phyloP scores from a whole-genome alignment of 768 basidiomycete species.

The Serpula lacrymans region DNA sequence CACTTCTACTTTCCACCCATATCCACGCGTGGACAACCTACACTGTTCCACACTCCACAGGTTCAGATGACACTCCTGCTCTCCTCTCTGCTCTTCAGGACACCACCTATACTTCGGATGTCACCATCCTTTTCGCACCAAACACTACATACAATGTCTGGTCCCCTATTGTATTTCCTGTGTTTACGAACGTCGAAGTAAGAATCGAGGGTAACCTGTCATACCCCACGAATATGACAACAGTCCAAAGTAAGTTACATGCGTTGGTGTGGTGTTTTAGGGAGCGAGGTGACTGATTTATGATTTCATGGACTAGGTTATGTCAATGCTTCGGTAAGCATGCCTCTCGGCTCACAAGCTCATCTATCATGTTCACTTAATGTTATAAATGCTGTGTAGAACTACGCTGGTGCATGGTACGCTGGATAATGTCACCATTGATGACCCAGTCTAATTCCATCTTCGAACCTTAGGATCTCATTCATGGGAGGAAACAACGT shows the following conservation, averaged over 20 bases:
- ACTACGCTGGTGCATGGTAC: conserved; percentile 45
- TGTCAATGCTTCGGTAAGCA: conserved; percentile 43
- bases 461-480: conserved; percentile 39
- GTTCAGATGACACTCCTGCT: conserved; percentile 50
- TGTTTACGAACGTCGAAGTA: conserved; percentile 54
- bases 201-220: conserved; percentile 55
- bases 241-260: conserved; percentile 40
- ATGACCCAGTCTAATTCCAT: conserved; percentile 1
- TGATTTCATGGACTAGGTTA: conserved; percentile 12
- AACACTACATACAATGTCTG: conserved; percentile 60
- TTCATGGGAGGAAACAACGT: conserved; percentile 57
- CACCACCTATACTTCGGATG: conserved; percentile 33
- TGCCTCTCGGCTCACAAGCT: too few species aligned
- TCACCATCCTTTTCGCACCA: conserved; percentile 55
- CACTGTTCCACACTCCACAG: conserved; percentile 44
- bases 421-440: conserved; percentile 1
- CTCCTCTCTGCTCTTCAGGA: conserved; percentile 40
- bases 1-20: conserved; percentile 35
- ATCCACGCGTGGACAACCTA: conserved; percentile 45
- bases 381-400: conserved; percentile 27
- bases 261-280: background rate
- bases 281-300: background rate
- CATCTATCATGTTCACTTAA: too few species aligned
- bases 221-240: conserved; percentile 49
- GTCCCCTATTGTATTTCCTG: conserved; percentile 55